Base-by-base conservation (phyloP, 441 rosid species). In the Sinapis alba region DNA sequence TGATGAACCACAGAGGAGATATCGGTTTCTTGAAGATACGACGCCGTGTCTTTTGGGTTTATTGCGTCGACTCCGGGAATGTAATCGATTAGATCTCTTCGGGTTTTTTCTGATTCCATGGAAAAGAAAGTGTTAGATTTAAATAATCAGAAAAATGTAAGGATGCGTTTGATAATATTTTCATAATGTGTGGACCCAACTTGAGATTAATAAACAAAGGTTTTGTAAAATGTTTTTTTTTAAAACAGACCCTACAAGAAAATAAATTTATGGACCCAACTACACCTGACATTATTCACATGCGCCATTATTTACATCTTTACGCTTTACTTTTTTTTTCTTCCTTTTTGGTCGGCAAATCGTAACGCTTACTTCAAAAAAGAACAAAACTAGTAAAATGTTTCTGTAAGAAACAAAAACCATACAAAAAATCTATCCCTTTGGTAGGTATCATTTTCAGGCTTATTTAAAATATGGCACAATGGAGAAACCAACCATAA, bases 21-120 rank as follows among this genome's bases (percentile, higher is more conserved):
- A 10, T 86, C 69, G 1, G 81, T 67, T 10, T 79, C 85, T 79
- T 88, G 91, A 15, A 88, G 84, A 68, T 83, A 87, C 15, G 93
- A 88, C 69, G 77, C 74, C 74, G 86, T 61, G 79, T 90, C 92
- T 79, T 75, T 86, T 4, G 85, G 89, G 45, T 86, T 75, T 27
- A 87, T 73, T 0, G 85, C 80, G 10, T 12, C 62, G 0, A 86
- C 93, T n/a, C 91, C 93, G 1, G 96, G 91, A 9, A 90, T 73
- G 75, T 87, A 88, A 28, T 86, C 84, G 56, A 90, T 84, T 9
- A 78, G 12, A 50, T 87, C 88, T 43, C 79, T 64, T 0, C 82
- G 83, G 34, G 80, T 59, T 71, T 82, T 90, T 87, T 82, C 91
- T 89, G 70, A 2, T 3, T 10, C 0, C 0, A 13, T 15, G 11